phyloP scores from a whole-genome alignment of 2,329 filamentous ascomycete species.

The Cordyceps militaris region DNA sequence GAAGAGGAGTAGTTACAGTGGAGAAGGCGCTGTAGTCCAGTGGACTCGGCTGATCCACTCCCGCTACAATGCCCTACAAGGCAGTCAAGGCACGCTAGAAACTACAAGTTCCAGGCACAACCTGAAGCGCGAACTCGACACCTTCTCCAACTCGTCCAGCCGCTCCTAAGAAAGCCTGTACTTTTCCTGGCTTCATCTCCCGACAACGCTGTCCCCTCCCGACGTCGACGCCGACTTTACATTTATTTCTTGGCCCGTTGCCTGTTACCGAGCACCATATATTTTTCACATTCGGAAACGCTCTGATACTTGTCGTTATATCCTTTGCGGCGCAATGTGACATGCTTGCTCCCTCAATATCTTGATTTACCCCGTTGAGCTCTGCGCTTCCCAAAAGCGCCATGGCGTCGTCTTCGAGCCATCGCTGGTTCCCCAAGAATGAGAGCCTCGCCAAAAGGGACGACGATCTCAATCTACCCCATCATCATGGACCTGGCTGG shows the following conservation, averaged over 20 bases:
- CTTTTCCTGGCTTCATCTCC: not conserved
- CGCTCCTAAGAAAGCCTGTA: too few species aligned
- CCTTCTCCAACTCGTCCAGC: not conserved
- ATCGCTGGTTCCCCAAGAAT: conserved; percentile 24
- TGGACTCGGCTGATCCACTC: not conserved
- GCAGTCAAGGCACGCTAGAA: not conserved
- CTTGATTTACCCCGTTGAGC: not conserved
- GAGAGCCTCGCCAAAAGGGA: conserved; percentile 54
- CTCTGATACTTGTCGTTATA: not conserved
- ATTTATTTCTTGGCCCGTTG: not conserved
- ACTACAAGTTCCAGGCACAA: too few species aligned
- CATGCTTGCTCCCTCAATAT: not conserved
- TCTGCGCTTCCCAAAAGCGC: not conserved
- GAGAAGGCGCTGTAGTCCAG: not conserved
- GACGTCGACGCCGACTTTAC: too few species aligned
- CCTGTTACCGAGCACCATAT: not conserved
- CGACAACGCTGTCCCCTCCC: not conserved
- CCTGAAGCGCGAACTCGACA: too few species aligned
- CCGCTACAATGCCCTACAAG: not conserved
- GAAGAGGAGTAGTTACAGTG: not conserved
- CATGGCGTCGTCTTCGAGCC: conserved; percentile 6
- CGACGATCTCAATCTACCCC: conserved; percentile 39
- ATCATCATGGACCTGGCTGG: conserved; percentile 30
- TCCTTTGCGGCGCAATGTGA: conserved; percentile 1
- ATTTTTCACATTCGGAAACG: not conserved